Evolutionary conservation across 768 basidiomycete genomes (phyloP).

Genomic region (Pleurotus tuber-regium): DNA sequence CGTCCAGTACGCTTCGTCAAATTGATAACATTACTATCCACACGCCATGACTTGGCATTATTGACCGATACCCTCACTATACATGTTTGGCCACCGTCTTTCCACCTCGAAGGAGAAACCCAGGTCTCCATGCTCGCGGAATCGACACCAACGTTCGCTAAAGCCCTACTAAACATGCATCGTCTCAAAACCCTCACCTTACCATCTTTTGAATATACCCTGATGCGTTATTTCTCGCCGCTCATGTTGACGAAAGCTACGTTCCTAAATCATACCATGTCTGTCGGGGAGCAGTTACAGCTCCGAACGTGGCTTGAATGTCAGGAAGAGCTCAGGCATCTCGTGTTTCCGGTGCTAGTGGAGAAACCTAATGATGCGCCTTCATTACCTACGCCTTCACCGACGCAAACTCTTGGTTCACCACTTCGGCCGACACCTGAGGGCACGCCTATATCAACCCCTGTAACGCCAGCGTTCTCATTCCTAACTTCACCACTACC

Average conservation of each 20-base stretch:
- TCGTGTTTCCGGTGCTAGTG: slow-evolving; percentile 24
- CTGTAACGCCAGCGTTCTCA: not conserved
- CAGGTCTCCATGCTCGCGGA: slow-evolving; percentile 30
- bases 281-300: slow-evolving; percentile 24
- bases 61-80: slow-evolving; percentile 38
- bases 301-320: slow-evolving; percentile 22
- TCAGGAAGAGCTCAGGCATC: slow-evolving; percentile 13
- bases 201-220: slow-evolving; percentile 39
- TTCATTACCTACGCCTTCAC: not conserved
- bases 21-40: slow-evolving; percentile 35
- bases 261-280: slow-evolving; percentile 31
- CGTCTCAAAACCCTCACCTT: slow-evolving; percentile 38
- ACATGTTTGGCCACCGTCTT: slow-evolving; percentile 41
- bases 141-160: slow-evolving; percentile 37
- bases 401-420: no score
- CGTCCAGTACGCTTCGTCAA: slow-evolving; percentile 27
- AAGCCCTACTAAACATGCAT: slow-evolving; percentile 45
- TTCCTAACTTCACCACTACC: slow-evolving; percentile 9
- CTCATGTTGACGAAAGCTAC: slow-evolving; percentile 40
- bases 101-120: slow-evolving; percentile 27
- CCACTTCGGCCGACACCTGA: not conserved
- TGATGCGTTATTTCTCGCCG: slow-evolving; percentile 42
- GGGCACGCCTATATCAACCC: not conserved
- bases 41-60: slow-evolving; percentile 38
- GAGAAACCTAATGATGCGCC: slow-evolving; percentile 15